These are phyloP conservation scores for Erodium chrysanthum DNA, from an alignment of 441 rosid species.

Conservation along the genomic window DNA sequence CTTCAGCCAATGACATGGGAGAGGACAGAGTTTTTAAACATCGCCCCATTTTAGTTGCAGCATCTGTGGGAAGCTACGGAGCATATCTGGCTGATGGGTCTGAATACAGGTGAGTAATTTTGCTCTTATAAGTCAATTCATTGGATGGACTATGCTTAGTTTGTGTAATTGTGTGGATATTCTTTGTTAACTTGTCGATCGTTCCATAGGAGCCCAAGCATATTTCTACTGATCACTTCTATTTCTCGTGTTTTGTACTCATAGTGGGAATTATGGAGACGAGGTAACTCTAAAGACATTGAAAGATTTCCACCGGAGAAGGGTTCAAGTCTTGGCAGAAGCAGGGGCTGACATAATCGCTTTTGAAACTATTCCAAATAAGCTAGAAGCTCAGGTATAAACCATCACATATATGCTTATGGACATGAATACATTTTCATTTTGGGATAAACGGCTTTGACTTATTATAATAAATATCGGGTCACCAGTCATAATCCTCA, in stretches of 20 bases:
- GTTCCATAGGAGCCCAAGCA: not conserved
- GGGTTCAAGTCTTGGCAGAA: conserved; percentile 58
- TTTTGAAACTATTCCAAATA: conserved; percentile 87
- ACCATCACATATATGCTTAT: conserved; percentile 4
- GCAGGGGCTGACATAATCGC: conserved; percentile 72
- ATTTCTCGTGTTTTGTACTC: conserved; percentile 3
- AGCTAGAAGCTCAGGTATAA: conserved; percentile 80
- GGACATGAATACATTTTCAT: conserved; percentile 5
- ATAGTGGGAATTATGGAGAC: conserved; percentile 70
- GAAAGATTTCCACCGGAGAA: conserved; percentile 71
- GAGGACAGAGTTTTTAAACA: conserved; percentile 36
- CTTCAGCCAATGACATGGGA: conserved; percentile 19
- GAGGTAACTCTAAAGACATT: conserved; percentile 41
- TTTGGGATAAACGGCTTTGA: not conserved
- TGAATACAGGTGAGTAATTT: conserved; percentile 56
- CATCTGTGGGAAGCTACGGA: conserved; percentile 89
- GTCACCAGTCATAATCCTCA: too few relatives aligned
- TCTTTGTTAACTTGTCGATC: not conserved
- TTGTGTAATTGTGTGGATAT: not conserved
- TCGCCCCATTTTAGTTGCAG: conserved; percentile 66
- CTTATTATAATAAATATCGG: too few relatives aligned
- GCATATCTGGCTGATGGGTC: conserved; percentile 94
- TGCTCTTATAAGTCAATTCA: too few relatives aligned
- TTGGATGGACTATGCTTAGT: not conserved
- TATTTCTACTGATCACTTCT: not conserved